Conservation (phyloP, 179 eudicot species). For the Silene noctiflora region DNA sequence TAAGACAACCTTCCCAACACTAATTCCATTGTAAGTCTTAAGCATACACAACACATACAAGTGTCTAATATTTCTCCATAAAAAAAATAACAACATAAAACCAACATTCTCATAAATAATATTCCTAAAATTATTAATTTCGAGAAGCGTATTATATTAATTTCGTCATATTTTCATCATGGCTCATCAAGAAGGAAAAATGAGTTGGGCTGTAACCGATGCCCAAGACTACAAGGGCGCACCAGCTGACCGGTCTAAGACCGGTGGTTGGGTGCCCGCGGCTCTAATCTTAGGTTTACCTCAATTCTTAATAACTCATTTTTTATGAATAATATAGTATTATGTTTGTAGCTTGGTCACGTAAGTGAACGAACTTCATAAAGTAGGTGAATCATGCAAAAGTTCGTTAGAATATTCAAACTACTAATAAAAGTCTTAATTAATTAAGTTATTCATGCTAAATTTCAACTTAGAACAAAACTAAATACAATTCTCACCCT, state of each 20-base stretch:
- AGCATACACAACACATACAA: conserved; percentile 23
- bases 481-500: too few relatives aligned
- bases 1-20: conserved; percentile 26
- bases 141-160: background rate
- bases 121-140: background rate
- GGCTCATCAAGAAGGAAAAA: conserved; percentile 57
- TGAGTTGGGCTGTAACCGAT: conserved; percentile 52
- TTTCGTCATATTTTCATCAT: background rate
- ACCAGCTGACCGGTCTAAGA: conserved; percentile 73
- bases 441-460: background rate
- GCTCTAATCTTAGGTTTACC: conserved; percentile 71
- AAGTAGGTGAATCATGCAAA: conserved; percentile 27
- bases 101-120: conserved; percentile 6
- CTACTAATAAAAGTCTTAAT: conserved; percentile 6
- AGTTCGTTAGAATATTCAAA: conserved; percentile 23
- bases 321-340: background rate
- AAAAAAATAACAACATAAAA: background rate
- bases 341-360: conserved; percentile 3
- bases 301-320: background rate
- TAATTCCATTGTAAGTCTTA: conserved; percentile 19
- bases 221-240: conserved; percentile 69
- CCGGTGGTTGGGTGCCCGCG: conserved; percentile 91
- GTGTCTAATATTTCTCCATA: conserved; percentile 9
- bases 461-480: conserved; percentile 1
- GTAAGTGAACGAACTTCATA: conserved; percentile 3